Evolutionary conservation across 139 green algal species (phyloP), one percentile per base, ranked within the genome.

Genomic region (Micromonas pusilla): DNA sequence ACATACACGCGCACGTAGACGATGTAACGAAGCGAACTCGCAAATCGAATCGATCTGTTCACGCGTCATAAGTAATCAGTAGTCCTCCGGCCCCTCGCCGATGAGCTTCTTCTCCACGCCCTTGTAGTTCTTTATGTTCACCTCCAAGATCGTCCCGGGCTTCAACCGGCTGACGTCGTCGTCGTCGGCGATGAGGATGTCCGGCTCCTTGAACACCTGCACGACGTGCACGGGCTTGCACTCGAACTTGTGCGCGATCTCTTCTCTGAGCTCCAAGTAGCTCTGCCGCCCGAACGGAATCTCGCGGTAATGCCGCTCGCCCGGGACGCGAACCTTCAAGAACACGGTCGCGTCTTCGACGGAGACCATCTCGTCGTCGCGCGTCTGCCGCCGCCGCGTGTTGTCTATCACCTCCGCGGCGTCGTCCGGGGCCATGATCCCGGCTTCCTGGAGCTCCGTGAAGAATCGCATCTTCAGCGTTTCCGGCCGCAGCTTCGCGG

Each of bases 381-480:
- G 62, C 60, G 60, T 68, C 32, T 78, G 28, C 3, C 23, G 5
- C 3, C 65, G 26, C 3, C 65, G 65, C 19, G 73, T 72, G 13
- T 38, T 62, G 62, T 79, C 73, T 23, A 79, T 79, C 25, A 79
- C 62, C 19, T 70, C 62, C 19, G 73, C 73, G 3, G 73, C 73
- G 62, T 79, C 73, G 32, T 72, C 60, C 32, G 73, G 57, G 26
- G 30, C 33, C 19, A 79, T 25, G 2, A 79, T 57, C 3, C 54
- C 73, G n/a, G 32, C 32, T 65, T 79, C 73, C 62, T 79, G 73
- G 5, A 79, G 54, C 73, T 79, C 73, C 21, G 57, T 79, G 73
- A 79, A 72, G 30, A 79, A 68, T 39, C 73, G 54, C 25, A 68
- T 79, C 73, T 79, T 79, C 73, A 79, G 31, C 30, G 53, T 79